Evolutionary conservation across 148 eudicot species (phyloP).

Genomic region (Amaranthus palmeri): DNA sequence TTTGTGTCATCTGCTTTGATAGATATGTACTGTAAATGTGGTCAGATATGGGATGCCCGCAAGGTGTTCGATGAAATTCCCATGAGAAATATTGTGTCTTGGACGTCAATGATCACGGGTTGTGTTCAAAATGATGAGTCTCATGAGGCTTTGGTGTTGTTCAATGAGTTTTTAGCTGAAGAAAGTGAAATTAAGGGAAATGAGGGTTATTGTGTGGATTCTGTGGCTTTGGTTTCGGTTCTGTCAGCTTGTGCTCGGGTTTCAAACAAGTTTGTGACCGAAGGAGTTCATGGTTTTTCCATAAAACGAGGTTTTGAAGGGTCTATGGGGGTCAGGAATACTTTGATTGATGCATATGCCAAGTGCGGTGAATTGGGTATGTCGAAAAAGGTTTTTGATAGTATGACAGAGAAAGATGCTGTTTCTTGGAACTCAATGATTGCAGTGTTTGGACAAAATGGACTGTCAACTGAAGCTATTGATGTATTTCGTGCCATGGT

Average conservation of each 20-base stretch:
- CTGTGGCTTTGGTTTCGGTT: constrained; percentile 52
- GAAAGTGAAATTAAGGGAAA: constrained; percentile 21
- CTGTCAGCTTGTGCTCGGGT: constrained; percentile 58
- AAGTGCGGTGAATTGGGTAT: constrained; percentile 56
- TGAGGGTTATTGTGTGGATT: constrained; percentile 35
- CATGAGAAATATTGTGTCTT: constrained; percentile 55
- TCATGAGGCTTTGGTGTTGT: constrained; percentile 40
- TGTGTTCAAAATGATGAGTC: constrained; percentile 47
- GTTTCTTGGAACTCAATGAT: constrained; percentile 66
- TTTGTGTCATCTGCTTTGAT: constrained; percentile 58
- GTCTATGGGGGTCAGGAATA: constrained; percentile 44
- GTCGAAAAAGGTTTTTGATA: constrained; percentile 58
- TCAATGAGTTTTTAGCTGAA: constrained; percentile 49
- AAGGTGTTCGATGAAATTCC: constrained; percentile 57
- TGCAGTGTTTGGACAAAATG: constrained; percentile 63
- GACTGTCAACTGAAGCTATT: constrained; percentile 45
- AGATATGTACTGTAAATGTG: constrained; percentile 69
- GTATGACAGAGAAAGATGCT: constrained; percentile 47
- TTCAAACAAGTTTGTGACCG: constrained; percentile 34
- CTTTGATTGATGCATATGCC: constrained; percentile 70
- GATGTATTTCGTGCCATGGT: constrained; percentile 46
- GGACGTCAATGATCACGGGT: constrained; percentile 70
- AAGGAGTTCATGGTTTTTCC: constrained; percentile 54
- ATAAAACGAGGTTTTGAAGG: constrained; percentile 47
- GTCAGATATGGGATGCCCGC: constrained; percentile 49